Base-by-base conservation (phyloP, 2,329 filamentous ascomycete genomes). In the Sporothrix inflata region DNA sequence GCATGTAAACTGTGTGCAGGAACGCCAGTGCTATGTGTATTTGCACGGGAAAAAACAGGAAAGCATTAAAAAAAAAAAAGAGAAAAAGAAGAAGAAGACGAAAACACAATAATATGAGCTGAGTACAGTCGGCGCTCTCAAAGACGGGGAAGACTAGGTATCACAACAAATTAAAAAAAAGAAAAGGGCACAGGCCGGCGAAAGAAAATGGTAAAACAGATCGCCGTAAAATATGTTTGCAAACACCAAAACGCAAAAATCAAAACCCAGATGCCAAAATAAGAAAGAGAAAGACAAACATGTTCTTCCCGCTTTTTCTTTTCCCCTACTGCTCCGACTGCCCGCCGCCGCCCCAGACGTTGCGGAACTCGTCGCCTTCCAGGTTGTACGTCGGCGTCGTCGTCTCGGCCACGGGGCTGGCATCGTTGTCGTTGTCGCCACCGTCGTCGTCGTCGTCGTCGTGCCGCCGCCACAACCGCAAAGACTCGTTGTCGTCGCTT, bases 351-450 rank as follows among this genome's bases (percentile, higher is more conserved):
- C 73, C 75, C 75, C 76, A 76, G 6, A 77, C 75, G 38, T 76
- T 75, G 9, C 73, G 71, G 42, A 75, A 74, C 49, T 75, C 75
- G 24, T 77, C 76, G 12, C 72, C 75, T 5, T 75, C 75, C 21
- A 75, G 63, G 38, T 75, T 75, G 66, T 76, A 77, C 4, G 69
- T 45, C 8, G 75, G 75, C 4, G 71, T 71, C 1, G 69, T 51
- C 16, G 60, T 49, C 16, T 53, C 57, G 4, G 16, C 42, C 40
- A 24, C 27, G 4, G 34, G 55, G 16, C 12, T 60, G 40, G 51
- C 51, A 6, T 55, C 21, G 60, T 65, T 38, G 51, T 65, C 3
- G 42, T 67, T 4, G 24, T 68, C 2, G 49, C 61, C 8, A 38
- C 68, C 49, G 24, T 63, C 55, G 49, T 66, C 8, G 27, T 70